Base-by-base conservation (phyloP, 2,329 filamentous ascomycete genomes). In the Stagonosporopsis rhizophila region DNA sequence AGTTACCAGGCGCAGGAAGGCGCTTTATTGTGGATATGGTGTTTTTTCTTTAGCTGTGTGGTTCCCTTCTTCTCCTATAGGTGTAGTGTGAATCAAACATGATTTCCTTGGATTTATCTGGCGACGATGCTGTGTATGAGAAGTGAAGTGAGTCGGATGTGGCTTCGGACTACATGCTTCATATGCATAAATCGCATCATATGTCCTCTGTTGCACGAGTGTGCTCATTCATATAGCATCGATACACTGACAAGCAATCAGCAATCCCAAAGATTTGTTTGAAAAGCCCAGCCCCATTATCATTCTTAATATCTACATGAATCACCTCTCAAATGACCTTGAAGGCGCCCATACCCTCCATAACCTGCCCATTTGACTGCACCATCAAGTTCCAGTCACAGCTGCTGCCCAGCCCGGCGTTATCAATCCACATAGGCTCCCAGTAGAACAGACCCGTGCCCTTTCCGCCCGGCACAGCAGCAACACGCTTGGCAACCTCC, bases 361-460 rank as follows among this genome's bases (percentile, higher is more conserved):
- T 78, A 4, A 82, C 85, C 50, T 79, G 80, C 3, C 85, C 83
- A 2, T 79, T 78, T 60, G 78, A 81, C 54, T 80, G 77, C 48
- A 89, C 86, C 81, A 90, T 80, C 40, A 86, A 78, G 72, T 88
- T 89, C 64, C 85, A 85, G 17, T 79, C 77, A 68, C 88, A 90
- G 38, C 85, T 87, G 17, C 86, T 89, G 1, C 88, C 88, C 47
- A 90, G 73, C 0, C 74, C 82, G 11, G 83, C 81, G 73, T 90
- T 91, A 38, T 85, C 79, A 59, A 90, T 79, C 87, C 87, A 91
- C 0, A 84, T 86, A 0, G 88, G 88, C 71, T 92, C 89, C 89
- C 89, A 91, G 63, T 91, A 91, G 59, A 88, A 90, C 7, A 91
- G 40, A 0, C 88, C 89, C 4, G 73, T 25, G 1, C 71, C 72